These are phyloP conservation scores for Boletus barrowsii DNA, from an alignment of 768 basidiomycete genomes.

Conservation along the genomic window DNA sequence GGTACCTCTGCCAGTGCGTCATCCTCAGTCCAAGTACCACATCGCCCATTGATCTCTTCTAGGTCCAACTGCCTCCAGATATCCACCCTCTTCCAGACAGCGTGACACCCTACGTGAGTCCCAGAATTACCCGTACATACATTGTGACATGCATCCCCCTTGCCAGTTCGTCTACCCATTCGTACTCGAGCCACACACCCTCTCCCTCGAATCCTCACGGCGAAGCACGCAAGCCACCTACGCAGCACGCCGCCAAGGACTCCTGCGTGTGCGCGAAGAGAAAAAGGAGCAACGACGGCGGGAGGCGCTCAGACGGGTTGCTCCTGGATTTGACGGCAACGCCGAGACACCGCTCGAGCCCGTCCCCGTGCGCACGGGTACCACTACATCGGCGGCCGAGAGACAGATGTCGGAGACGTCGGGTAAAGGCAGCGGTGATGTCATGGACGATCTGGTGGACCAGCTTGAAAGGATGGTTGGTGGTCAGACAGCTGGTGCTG, in stretches of 20 bases:
- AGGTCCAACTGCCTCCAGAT: conserved; percentile 87
- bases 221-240: conserved; percentile 64
- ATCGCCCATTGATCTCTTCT: neutral
- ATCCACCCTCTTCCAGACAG: conserved; percentile 94
- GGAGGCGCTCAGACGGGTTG: conserved; percentile 71
- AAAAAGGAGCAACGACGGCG: conserved; percentile 63
- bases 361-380: conserved; percentile 1
- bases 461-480: conserved; percentile 67
- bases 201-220: conserved; percentile 73
- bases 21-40: neutral
- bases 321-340: conserved; percentile 79
- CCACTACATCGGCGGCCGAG: conserved; percentile 11
- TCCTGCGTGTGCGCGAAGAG: conserved; percentile 69
- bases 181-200: conserved; percentile 83
- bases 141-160: neutral
- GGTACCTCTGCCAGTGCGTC: conserved; percentile 71
- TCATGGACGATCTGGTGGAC: conserved; percentile 83
- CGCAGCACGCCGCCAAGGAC: conserved; percentile 63
- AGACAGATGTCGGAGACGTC: neutral
- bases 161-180: conserved; percentile 93
- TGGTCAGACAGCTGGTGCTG: neutral
- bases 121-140: neutral
- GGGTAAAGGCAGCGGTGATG: conserved; percentile 38
- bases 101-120: conserved; percentile 79
- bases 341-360: conserved; percentile 45